These are phyloP conservation scores for Spergularia bocconei DNA, from an alignment of 148 eudicot species.

Conservation along the genomic window DNA sequence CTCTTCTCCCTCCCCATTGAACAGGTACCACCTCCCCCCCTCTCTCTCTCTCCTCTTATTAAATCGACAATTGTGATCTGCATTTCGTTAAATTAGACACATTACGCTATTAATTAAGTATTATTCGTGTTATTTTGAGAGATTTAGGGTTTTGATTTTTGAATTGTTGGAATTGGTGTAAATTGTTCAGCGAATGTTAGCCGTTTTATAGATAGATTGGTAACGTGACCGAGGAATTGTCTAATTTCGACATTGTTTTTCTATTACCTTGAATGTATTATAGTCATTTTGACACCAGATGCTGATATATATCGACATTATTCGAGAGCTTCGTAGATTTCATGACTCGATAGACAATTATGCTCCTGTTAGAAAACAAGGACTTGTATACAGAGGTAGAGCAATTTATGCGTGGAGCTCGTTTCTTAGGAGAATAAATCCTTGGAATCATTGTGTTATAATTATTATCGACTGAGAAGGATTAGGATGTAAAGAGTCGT, in stretches of 20 bases:
- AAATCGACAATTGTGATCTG: not conserved
- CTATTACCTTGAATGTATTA: not conserved
- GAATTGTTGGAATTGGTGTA: not conserved
- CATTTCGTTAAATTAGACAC: too few relatives aligned
- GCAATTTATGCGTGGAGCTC: not conserved
- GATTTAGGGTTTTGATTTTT: not conserved
- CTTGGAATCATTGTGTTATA: not conserved
- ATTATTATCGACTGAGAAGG: not conserved
- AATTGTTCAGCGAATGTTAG: too few relatives aligned
- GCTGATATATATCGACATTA: not conserved
- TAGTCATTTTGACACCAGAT: not conserved
- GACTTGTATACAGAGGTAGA: too few relatives aligned
- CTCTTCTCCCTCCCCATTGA: constrained; percentile 76
- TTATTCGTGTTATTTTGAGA: too few relatives aligned
- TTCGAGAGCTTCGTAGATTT: too few relatives aligned
- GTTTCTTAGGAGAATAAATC: not conserved
- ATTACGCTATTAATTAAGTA: too few relatives aligned
- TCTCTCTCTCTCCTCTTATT: not conserved
- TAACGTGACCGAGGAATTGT: too few relatives aligned
- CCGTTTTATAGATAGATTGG: too few relatives aligned
- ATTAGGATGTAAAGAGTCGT: not conserved
- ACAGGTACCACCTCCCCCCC: constrained; percentile 36
- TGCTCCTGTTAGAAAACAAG: not conserved
- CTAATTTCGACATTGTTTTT: not conserved
- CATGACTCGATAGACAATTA: not conserved